Conservation (phyloP, 169 alveolate genomes). For the Plasmodium gonderi region DNA sequence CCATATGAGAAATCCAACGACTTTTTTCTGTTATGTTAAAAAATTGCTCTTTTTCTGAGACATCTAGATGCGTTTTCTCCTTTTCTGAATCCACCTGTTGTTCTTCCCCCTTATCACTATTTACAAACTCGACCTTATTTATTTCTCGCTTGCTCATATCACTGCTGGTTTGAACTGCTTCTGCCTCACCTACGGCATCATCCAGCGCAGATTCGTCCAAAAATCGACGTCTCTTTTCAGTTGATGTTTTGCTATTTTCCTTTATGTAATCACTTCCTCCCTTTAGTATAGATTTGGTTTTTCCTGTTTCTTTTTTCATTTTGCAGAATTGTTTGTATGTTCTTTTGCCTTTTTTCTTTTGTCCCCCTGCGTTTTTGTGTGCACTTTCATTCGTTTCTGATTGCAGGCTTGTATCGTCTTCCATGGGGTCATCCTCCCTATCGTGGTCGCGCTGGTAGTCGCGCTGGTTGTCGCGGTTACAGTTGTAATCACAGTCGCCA, state of each 20-base stretch:
- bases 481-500: neutral
- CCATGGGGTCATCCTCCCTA: neutral
- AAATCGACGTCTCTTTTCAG: neutral
- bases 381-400: neutral
- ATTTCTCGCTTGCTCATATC: neutral
- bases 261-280: neutral
- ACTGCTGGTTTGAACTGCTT: neutral
- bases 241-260: neutral
- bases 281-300: conserved; percentile 5
- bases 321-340: conserved; percentile 1
- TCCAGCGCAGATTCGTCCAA: neutral
- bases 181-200: neutral
- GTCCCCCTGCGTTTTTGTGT: neutral
- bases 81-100: neutral
- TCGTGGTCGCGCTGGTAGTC: neutral
- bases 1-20: neutral
- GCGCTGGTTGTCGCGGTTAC: neutral
- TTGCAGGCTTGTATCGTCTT: neutral
- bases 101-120: neutral
- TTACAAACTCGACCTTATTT: neutral
- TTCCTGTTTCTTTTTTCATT: conserved; percentile 4
- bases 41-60: neutral
- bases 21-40: neutral
- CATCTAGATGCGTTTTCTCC: neutral
- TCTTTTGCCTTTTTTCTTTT: neutral